phyloP scores from a whole-genome alignment of 495 filamentous ascomycete species.

The Tuber melanosporum region DNA sequence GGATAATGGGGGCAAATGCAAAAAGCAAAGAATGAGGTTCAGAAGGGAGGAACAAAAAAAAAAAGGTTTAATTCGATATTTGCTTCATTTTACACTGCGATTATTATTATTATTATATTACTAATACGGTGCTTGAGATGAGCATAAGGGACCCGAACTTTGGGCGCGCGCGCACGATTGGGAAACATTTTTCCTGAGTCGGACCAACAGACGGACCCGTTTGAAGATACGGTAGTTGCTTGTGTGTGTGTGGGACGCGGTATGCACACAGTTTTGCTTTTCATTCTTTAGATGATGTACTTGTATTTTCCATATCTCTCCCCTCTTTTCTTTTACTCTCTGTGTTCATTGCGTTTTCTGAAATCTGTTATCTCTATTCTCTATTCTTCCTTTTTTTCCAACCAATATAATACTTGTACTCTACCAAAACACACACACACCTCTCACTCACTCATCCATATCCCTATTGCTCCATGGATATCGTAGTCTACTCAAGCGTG shows the following conservation, averaged over 20 bases:
- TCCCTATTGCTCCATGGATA: not conserved
- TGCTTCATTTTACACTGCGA: not conserved
- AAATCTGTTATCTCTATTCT: not conserved
- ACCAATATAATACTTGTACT: too few species aligned
- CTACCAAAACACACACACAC: not conserved
- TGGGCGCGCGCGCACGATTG: not conserved
- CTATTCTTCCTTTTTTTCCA: too few species aligned
- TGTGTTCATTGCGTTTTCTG: not conserved
- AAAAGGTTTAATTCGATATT: not conserved
- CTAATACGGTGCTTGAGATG: not conserved
- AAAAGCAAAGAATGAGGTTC: not conserved
- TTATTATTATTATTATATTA: not conserved
- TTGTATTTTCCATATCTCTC: not conserved
- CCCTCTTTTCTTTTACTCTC: not conserved
- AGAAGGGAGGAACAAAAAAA: not conserved
- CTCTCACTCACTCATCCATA: not conserved
- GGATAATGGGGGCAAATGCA: not conserved
- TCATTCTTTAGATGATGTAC: not conserved
- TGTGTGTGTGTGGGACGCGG: not conserved
- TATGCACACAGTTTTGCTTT: not conserved
- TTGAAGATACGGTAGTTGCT: not conserved
- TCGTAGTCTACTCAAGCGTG: not conserved
- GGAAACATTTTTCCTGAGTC: not conserved
- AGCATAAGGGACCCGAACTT: not conserved
- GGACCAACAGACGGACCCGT: not conserved